A percentile compares a stretch with the other conserved stretches of the same genome.
Conservation (phyloP, 1,284 basidiomycete genomes). For the Cutaneotrichosporon cavernicola region DNA sequence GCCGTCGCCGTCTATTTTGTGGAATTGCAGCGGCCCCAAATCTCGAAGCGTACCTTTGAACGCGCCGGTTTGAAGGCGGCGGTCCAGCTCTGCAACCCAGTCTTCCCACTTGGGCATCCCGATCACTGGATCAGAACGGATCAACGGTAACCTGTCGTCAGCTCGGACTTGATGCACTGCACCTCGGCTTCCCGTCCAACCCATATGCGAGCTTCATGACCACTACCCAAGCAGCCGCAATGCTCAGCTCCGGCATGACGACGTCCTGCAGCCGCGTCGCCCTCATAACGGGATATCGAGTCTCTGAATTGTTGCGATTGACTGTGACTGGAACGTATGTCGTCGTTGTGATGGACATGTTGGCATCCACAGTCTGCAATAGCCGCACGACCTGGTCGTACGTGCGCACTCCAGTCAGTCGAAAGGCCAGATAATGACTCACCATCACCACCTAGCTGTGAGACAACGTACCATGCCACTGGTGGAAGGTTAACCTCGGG, state of each 20-base stretch:
- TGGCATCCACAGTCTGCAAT: conserved; percentile 38
- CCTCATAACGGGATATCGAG: neutral
- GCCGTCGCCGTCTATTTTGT: conserved; percentile 30
- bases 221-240: conserved; percentile 66
- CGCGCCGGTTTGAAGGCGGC: conserved; percentile 44
- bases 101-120: conserved; percentile 62
- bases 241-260: conserved; percentile 70
- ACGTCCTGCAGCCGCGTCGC: conserved; percentile 34
- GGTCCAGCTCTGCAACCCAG: conserved; percentile 59
- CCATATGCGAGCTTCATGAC: conserved; percentile 81
- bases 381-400: conserved; percentile 54
- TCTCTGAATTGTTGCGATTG: conserved; percentile 35
- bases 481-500: conserved; percentile 77
- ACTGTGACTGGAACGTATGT: conserved; percentile 40
- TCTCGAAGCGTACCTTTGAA: conserved; percentile 21
- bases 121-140: conserved; percentile 57
- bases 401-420: conserved; percentile 58
- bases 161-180: conserved; percentile 25
- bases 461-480: conserved; percentile 74
- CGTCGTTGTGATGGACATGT: conserved; percentile 48
- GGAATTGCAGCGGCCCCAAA: conserved; percentile 32
- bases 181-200: conserved; percentile 69
- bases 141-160: conserved; percentile 20
- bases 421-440: conserved; percentile 52
- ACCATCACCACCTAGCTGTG: conserved; percentile 73